Evolutionary conservation across 2,329 filamentous ascomycete genomes (phyloP), one percentile per base, ranked within the genome.

Genomic region (Neofusicoccum cordaticola): DNA sequence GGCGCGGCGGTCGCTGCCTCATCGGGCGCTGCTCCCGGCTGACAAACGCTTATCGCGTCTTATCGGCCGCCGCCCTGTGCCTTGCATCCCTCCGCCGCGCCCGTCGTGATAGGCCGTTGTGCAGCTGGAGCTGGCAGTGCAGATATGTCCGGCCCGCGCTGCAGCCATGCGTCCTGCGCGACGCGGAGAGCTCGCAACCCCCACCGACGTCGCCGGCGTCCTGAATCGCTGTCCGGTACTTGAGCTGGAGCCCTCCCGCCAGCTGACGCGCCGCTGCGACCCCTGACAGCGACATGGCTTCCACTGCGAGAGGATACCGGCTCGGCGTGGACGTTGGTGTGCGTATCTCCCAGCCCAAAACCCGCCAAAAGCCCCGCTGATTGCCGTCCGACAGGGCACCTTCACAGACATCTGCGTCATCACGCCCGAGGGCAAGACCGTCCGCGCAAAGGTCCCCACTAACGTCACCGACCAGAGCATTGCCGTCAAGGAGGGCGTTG

Each of bases 361-460:
- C 13, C 44, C 37, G 3, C 6, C n/a, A 34, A 0, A n/a, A 11
- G 27, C 5, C n/a, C 11, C n/a, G 67, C 53, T 27, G 52, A 19
- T 27, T 69, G 74, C 60, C 75, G 27, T 22, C 35, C 8, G 12
- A 12, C 27, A 63, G 61, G 61, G 81, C 56, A 82, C 80, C 19
- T 83, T 83, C 69, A 83, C 80, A 17, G 81, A 83, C 65, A 75
- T 82, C 52, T 82, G 76, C 67, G 80, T 81, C 34, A 78, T 82
- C 65, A 80, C 80, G 3, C 80, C 81, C 1, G 68, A 75, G 17
- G 80, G 80, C 19, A 72, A 79, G 65, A 78, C 77, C 1, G 74
- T 81, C 12, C 74, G 81, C 44, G 78, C 80, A 31, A 83, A 83
- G 68, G 78, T 81, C 4, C 80, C 76, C 8, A 81, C 81, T 7